Evolutionary conservation across 768 basidiomycete genomes (phyloP).

Genomic region (Cubamyces lactineus): DNA sequence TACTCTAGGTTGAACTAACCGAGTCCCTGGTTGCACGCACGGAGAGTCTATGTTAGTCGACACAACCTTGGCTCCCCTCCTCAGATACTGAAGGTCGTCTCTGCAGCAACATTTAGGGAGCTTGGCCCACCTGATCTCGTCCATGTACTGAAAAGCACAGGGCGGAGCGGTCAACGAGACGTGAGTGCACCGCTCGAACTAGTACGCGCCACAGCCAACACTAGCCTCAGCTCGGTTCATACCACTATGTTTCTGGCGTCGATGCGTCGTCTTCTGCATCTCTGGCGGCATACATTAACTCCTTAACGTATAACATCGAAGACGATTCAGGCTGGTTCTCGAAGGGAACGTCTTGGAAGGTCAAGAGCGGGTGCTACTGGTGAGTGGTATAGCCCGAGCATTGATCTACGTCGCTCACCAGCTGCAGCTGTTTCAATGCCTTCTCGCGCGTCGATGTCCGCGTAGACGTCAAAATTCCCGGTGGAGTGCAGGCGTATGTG

Average conservation of each 20-base stretch:
- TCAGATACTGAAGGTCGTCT: slow-evolving; percentile 27
- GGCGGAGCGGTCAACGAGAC: slow-evolving; percentile 82
- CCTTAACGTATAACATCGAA: slow-evolving; percentile 94
- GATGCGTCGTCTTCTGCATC: slow-evolving; percentile 98
- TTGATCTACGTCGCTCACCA: neutral
- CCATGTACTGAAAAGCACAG: slow-evolving; percentile 92
- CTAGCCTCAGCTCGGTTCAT: slow-evolving; percentile 77
- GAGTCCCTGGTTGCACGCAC: slow-evolving; percentile 90
- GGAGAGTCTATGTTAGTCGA: slow-evolving; percentile 80
- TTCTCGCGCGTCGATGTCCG: slow-evolving; percentile 96
- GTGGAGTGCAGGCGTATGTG: slow-evolving; percentile 92
- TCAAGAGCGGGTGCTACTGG: slow-evolving; percentile 93
- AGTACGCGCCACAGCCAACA: slow-evolving; percentile 7
- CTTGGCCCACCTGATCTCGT: slow-evolving; percentile 97
- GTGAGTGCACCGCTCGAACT: slow-evolving; percentile 49
- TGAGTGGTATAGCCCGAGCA: slow-evolving; percentile 39
- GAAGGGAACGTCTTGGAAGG: slow-evolving; percentile 84
- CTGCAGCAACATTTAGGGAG: slow-evolving; percentile 89
- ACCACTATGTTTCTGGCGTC: slow-evolving; percentile 98
- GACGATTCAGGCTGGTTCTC: slow-evolving; percentile 92
- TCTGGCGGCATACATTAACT: slow-evolving; percentile 97
- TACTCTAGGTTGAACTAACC: slow-evolving; percentile 76
- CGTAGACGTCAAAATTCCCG: slow-evolving; percentile 98
- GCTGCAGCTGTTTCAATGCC: slow-evolving; percentile 91
- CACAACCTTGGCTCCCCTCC: slow-evolving; percentile 5